These are phyloP conservation scores for Craspedostauros australis DNA, from an alignment of 108 stramenopile genomes.

Conservation along the genomic window DNA sequence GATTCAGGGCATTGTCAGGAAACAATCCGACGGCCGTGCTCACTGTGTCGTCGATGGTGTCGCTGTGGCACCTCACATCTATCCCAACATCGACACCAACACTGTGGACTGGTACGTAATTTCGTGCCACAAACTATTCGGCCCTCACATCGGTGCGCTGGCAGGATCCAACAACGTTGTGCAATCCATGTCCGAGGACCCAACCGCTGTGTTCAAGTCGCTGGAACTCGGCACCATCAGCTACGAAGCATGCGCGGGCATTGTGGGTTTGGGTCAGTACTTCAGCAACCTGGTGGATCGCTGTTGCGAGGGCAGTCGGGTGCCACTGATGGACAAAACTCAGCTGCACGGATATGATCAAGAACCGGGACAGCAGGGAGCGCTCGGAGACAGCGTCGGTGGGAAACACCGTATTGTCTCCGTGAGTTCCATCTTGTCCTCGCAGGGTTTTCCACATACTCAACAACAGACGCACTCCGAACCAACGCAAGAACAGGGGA, in stretches of 20 bases:
- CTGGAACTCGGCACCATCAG: constrained; percentile 69
- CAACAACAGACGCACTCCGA: constrained; percentile 4
- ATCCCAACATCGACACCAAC: constrained; percentile 13
- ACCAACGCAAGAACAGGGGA: too few relatives aligned
- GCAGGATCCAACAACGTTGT: constrained; percentile 9
- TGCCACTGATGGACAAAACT: neutral
- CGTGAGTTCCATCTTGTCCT: neutral
- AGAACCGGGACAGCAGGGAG: neutral
- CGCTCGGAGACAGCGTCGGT: neutral
- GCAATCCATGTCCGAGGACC: neutral
- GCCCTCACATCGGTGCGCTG: constrained; percentile 70
- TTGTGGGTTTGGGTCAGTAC: constrained; percentile 51
- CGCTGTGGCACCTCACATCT: constrained; percentile 71
- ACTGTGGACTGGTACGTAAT: constrained; percentile 74
- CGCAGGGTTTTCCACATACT: neutral
- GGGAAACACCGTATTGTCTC: neutral
- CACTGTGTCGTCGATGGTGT: constrained; percentile 79
- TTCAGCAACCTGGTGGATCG: constrained; percentile 16
- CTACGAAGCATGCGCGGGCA: constrained; percentile 77
- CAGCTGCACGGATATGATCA: neutral
- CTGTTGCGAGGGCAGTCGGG: neutral
- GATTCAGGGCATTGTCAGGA: constrained; percentile 28
- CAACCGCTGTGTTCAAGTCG: constrained; percentile 9
- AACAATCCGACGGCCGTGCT: constrained; percentile 31
- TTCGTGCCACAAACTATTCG: constrained; percentile 76